These are phyloP conservation scores for Cladorrhinum sp. DNA, from an alignment of 2,329 filamentous ascomycete genomes.

Conservation along the genomic window DNA sequence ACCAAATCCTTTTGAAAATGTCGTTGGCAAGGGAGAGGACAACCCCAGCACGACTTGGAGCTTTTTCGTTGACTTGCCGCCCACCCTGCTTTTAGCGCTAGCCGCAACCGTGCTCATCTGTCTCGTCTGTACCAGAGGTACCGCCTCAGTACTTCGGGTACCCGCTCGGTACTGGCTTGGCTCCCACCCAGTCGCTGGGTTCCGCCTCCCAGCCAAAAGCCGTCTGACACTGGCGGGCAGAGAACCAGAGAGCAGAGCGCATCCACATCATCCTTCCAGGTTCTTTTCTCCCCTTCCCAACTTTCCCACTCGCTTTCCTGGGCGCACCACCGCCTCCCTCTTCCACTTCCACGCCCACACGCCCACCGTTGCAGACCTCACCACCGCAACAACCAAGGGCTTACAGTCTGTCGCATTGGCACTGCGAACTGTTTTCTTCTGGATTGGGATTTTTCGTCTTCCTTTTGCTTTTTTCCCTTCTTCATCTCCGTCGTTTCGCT, in stretches of 20 bases:
- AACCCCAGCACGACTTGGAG: neutral
- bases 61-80: conserved; percentile 13
- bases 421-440: neutral
- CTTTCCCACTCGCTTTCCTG: conserved; percentile 14
- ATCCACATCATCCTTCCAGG: conserved; percentile 21
- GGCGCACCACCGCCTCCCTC: conserved; percentile 21
- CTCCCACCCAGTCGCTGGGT: conserved; percentile 13
- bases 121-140: conserved; percentile 12
- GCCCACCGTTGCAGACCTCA: conserved; percentile 13
- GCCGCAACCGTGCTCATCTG: conserved; percentile 14
- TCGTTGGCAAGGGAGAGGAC: neutral
- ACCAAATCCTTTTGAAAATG: too few species aligned
- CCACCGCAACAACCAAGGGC: conserved; percentile 2
- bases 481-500: neutral
- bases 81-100: conserved; percentile 21
- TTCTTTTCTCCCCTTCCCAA: conserved; percentile 22
- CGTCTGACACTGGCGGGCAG: conserved; percentile 20
- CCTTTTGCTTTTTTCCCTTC: neutral
- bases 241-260: conserved; percentile 3
- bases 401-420: conserved; percentile 6
- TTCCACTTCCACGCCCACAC: conserved; percentile 4
- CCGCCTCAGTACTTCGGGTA: conserved; percentile 13
- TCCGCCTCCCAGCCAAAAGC: conserved; percentile 16
- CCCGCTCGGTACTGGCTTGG: conserved; percentile 17
- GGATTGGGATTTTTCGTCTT: neutral